Evolutionary conservation across 805 yeast species (phyloP), one percentile per base, ranked within the genome.

Genomic region (Metschnikowia gelsemii): DNA sequence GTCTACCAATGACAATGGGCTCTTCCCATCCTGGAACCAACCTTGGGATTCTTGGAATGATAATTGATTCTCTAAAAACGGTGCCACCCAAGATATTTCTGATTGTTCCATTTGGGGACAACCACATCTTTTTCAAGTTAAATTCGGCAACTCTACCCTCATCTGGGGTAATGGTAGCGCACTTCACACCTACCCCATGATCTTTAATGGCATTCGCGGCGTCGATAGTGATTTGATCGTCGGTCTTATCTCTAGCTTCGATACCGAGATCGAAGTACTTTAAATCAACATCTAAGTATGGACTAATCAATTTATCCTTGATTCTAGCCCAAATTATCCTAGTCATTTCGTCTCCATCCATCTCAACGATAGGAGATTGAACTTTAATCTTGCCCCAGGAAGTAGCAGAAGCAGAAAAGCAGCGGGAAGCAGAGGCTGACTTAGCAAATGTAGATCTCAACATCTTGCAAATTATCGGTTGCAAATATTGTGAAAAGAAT

Each of bases 281-380:
- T 63, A 91, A 76, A 59, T 91, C 95, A 38, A 91, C 75, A 57
- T 91, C 86, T 57, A 91, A 70, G 65, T 80, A 90, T 21, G 98
- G 98, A 38, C 76, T 68, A 59, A 91, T 81, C 64, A 91, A 77
- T 67, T 87, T 79, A 52, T 87, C 91, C 64, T 84, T 87, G 68
- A 91, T 91, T 56, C 82, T 66, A 54, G 87, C 76, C 98, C 98
- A 91, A 72, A 91, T 91, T 64, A 91, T 88, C 62, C 97, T 78
- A 61, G 98, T 91, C 87, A 85, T 87, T 70, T 91, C 98, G 66
- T 91, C 98, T 50, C 98, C 98, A 58, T 91, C 98, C 85, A 91
- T 80, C 64, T 91, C 98, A 50, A 91, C 98, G 55, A 91, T 79
- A 51, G 98, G 98, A 57, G 78, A 85, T 63, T 77, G 75, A 44